These are phyloP conservation scores for Magnolia officinalis DNA, from an alignment of 164 flowering plant genomes.

Conservation along the genomic window DNA sequence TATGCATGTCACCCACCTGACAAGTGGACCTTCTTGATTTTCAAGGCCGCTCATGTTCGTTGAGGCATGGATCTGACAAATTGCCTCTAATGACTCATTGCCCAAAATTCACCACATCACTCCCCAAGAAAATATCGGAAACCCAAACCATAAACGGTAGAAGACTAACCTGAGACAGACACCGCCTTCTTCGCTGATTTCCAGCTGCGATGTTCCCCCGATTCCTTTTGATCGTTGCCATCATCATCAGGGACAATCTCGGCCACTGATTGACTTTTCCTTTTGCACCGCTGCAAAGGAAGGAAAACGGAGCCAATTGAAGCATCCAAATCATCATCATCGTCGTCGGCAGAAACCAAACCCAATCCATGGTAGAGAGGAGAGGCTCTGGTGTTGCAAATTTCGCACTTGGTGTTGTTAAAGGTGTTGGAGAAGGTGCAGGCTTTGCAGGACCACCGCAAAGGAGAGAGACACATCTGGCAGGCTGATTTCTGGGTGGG, in stretches of 20 bases:
- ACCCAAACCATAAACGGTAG: not conserved
- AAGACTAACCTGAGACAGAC: not conserved
- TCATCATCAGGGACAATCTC: not conserved
- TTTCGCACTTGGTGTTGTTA: conserved; percentile 7
- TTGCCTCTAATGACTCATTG: too few relatives aligned
- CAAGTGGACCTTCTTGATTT: too few relatives aligned
- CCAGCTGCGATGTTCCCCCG: not conserved
- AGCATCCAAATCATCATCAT: not conserved
- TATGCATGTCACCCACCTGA: too few relatives aligned
- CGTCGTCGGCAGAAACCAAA: not conserved
- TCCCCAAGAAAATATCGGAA: not conserved
- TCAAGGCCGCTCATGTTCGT: too few relatives aligned
- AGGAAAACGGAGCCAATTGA: conserved; percentile 15
- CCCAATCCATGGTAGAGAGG: not conserved
- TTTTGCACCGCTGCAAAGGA: conserved; percentile 13
- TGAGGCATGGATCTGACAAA: too few relatives aligned
- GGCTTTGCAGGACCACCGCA: conserved; percentile 17
- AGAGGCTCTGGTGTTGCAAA: conserved; percentile 7
- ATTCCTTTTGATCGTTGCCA: not conserved
- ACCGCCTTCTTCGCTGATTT: not conserved
- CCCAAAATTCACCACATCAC: not conserved
- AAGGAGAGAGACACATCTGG: conserved; percentile 12
- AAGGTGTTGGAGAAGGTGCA: conserved; percentile 15
- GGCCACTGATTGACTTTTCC: not conserved
- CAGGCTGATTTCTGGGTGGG: conserved; percentile 13